Percentiles rank a stretch among this genome's conserved stretches.
phyloP scores from a whole-genome alignment of 1,139 yeast genomes.

The Hansenula sp. region DNA sequence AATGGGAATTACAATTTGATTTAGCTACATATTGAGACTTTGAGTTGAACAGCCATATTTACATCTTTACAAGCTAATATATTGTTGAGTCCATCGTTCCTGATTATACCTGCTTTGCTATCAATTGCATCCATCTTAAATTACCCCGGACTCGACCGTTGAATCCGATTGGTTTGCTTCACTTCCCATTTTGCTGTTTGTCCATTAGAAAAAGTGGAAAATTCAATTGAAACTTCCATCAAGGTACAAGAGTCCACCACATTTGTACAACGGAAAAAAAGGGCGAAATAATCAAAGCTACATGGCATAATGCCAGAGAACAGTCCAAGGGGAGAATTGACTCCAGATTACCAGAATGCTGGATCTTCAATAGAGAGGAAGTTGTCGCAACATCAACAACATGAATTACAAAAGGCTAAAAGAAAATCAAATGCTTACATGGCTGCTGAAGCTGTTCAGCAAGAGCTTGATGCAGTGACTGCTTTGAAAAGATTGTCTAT shows the following conservation, averaged over 20 bases:
- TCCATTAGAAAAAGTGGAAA: too few relatives aligned
- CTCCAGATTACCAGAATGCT: not conserved
- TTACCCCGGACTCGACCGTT: too few relatives aligned
- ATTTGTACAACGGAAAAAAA: not conserved
- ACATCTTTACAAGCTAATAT: too few relatives aligned
- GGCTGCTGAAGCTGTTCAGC: constrained; percentile 41
- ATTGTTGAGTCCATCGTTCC: too few relatives aligned
- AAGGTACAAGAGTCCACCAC: too few relatives aligned
- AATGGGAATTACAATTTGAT: too few relatives aligned
- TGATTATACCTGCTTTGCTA: too few relatives aligned
- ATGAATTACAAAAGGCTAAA: constrained; percentile 8
- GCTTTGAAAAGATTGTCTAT: constrained; percentile 43
- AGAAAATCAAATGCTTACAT: constrained; percentile 26
- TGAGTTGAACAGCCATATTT: too few relatives aligned
- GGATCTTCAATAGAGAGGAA: not conserved
- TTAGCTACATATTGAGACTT: too few relatives aligned
- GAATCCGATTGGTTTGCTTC: too few relatives aligned
- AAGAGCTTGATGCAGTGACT: constrained; percentile 43
- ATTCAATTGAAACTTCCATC: not conserved
- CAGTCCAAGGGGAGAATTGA: not conserved
- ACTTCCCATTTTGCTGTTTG: too few relatives aligned
- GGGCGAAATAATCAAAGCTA: not conserved
- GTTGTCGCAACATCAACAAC: not conserved
- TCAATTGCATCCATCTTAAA: too few relatives aligned
- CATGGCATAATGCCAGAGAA: not conserved